A percentile compares a stretch with the other conserved stretches of the same genome.
These are phyloP conservation scores for Nasturtium officinale DNA, from an alignment of 345 rosid genomes.

Conservation along the genomic window DNA sequence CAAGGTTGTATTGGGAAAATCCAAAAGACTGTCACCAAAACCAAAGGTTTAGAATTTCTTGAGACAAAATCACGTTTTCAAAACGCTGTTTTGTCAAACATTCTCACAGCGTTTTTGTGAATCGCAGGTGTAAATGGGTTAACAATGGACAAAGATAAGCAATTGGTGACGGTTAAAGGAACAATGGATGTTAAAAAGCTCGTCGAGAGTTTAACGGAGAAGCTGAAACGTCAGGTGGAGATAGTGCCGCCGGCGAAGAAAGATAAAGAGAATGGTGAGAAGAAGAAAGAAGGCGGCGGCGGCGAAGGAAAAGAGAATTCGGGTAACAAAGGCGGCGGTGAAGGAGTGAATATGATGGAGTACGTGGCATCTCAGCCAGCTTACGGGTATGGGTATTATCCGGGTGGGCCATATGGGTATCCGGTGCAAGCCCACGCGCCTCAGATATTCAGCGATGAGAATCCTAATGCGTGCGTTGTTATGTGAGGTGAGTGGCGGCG, in stretches of 20 bases:
- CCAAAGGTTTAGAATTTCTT: too few species aligned
- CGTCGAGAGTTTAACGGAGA: constrained; percentile 47
- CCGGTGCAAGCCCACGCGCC: constrained; percentile 43
- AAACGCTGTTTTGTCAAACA: neutral
- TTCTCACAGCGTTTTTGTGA: neutral
- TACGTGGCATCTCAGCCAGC: constrained; percentile 48
- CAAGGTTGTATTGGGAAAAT: constrained; percentile 66
- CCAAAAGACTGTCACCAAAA: constrained; percentile 47
- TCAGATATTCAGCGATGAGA: constrained; percentile 68
- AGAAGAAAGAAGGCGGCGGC: constrained; percentile 36
- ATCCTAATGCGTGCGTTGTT: constrained; percentile 58
- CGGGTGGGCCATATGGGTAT: constrained; percentile 40
- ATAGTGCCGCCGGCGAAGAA: constrained; percentile 71
- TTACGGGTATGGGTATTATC: constrained; percentile 39
- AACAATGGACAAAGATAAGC: constrained; percentile 56
- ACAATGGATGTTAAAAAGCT: constrained; percentile 68
- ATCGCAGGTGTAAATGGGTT: constrained; percentile 60
- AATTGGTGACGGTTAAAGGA: constrained; percentile 72
- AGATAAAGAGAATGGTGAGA: constrained; percentile 46
- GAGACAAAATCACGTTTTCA: constrained; percentile 24
- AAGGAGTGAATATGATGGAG: constrained; percentile 50
- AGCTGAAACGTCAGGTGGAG: constrained; percentile 66
- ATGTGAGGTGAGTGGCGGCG: constrained; percentile 44
- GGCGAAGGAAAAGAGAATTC: constrained; percentile 30
- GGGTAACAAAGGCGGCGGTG: constrained; percentile 41